These are phyloP conservation scores for Candida insectorum DNA, from an alignment of 805 yeast genomes.

Conservation along the genomic window DNA sequence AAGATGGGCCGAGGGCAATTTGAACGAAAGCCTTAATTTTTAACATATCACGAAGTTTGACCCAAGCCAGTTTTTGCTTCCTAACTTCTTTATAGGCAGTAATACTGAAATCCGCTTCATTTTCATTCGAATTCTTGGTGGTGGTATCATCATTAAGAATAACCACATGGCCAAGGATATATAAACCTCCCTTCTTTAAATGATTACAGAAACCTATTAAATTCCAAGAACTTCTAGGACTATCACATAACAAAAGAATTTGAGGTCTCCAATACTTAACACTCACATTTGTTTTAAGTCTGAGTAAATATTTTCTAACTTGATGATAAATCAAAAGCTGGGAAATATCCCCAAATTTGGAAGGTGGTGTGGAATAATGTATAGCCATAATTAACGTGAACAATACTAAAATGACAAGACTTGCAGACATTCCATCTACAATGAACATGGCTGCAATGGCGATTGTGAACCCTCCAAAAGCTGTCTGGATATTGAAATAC, in stretches of 20 bases:
- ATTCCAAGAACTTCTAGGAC: constrained; percentile 90
- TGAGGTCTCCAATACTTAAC: constrained; percentile 99
- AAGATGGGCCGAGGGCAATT: constrained; percentile 78
- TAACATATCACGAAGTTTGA: constrained; percentile 70
- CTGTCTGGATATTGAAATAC: constrained; percentile 80
- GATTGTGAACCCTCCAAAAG: constrained; percentile 65
- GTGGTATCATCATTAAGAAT: constrained; percentile 45
- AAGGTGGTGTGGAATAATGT: constrained; percentile 91
- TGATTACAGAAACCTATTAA: constrained; percentile 90
- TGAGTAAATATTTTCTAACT: constrained; percentile 82
- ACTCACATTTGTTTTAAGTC: constrained; percentile 79
- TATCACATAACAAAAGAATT: constrained; percentile 79
- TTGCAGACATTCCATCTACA: constrained; percentile 89
- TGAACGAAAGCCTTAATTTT: constrained; percentile 92
- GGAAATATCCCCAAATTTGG: constrained; percentile 97
- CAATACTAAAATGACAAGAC: constrained; percentile 65
- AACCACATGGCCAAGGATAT: constrained; percentile 88
- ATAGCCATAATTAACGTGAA: constrained; percentile 68
- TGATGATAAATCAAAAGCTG: constrained; percentile 94
- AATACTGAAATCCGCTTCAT: constrained; percentile 35
- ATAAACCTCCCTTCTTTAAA: constrained; percentile 91
- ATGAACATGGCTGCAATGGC: constrained; percentile 87
- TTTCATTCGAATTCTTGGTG: constrained; percentile 35
- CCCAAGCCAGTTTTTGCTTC: constrained; percentile 79
- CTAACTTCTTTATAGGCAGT: constrained; percentile 62